phyloP scores from a whole-genome alignment of 1,284 basidiomycete species.

The Ceratobasidium sp. region DNA sequence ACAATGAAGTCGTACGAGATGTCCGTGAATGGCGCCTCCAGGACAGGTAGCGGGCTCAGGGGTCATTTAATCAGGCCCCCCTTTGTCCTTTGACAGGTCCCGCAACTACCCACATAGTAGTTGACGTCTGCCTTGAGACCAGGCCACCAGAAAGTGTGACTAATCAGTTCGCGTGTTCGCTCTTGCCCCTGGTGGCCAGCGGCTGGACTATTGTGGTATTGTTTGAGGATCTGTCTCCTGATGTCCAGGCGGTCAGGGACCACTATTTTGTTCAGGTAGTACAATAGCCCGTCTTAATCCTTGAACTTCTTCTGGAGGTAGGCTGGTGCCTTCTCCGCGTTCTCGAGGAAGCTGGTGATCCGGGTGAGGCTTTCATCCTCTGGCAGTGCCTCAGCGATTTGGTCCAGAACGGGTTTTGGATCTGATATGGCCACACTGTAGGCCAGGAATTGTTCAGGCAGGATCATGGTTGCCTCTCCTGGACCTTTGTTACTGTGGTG shows the following conservation, averaged over 20 bases:
- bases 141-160: no score
- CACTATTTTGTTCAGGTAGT: neutral
- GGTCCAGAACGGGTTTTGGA: neutral
- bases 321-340: neutral
- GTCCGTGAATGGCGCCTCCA: no score
- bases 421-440: neutral
- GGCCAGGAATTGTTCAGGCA: neutral
- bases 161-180: neutral
- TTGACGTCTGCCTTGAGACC: no score
- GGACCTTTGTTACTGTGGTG: neutral
- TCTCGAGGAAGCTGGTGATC: neutral
- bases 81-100: no score
- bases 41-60: no score
- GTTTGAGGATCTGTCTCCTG: neutral
- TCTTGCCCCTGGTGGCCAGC: neutral
- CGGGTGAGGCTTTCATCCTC: neutral
- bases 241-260: neutral
- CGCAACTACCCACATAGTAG: no score
- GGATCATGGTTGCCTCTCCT: neutral
- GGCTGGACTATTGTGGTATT: neutral
- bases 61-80: no score
- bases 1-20: no score
- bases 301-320: neutral
- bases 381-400: neutral
- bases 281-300: slow-evolving; percentile 19